phyloP scores from a whole-genome alignment of 2,329 filamentous ascomycete species.

The Intubia oerlemansii region DNA sequence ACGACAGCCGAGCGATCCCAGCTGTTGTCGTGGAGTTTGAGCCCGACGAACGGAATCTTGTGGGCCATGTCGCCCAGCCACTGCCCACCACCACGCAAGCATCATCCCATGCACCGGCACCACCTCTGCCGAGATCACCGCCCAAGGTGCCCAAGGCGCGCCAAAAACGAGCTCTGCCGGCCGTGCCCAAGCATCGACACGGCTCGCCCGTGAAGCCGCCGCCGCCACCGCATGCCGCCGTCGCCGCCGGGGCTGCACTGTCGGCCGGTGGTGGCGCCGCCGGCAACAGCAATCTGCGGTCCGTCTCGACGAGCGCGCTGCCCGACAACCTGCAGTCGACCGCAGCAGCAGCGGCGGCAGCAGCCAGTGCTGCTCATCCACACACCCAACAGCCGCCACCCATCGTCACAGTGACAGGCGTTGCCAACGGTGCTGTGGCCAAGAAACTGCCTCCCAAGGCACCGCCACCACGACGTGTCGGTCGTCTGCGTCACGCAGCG shows the following conservation, averaged over 20 bases:
- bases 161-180: slow-evolving; percentile 27
- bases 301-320: not conserved
- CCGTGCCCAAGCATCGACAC: slow-evolving; percentile 34
- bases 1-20: not conserved
- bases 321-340: not conserved
- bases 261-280: slow-evolving; percentile 1
- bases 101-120: not conserved
- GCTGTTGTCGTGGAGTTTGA: no score
- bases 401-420: no score
- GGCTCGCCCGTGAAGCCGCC: slow-evolving; percentile 19
- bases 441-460: slow-evolving; percentile 10
- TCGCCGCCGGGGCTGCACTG: slow-evolving; percentile 1
- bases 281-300: slow-evolving; percentile 1
- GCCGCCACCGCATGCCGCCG: slow-evolving; percentile 2
- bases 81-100: not conserved
- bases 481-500: slow-evolving; percentile 6
- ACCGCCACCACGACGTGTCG: slow-evolving; percentile 8
- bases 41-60: no score
- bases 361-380: slow-evolving; percentile 1
- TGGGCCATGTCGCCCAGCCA: not conserved
- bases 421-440: not conserved
- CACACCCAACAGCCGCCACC: not conserved
- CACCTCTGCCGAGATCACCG: not conserved
- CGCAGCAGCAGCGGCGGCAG: slow-evolving; percentile 1
- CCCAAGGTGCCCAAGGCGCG: slow-evolving; percentile 6